Evolutionary conservation across 768 basidiomycete genomes (phyloP).

Genomic region (Agrocybe pediades): DNA sequence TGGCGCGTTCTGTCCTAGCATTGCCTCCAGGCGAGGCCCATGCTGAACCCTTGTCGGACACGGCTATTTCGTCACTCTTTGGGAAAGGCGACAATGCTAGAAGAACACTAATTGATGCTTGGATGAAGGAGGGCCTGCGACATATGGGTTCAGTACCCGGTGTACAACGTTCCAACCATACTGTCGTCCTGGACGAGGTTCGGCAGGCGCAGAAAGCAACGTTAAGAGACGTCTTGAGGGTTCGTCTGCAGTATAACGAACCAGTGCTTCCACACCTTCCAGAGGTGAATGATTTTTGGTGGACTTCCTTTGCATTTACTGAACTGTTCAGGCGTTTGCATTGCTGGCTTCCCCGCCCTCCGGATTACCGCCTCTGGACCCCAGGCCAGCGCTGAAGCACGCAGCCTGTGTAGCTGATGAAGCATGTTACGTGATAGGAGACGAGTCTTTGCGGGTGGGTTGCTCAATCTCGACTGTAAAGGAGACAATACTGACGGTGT

Average conservation of each 20-base stretch:
- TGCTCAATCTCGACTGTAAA: neutral
- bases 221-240: constrained; percentile 53
- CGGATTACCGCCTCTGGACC: constrained; percentile 56
- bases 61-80: constrained; percentile 72
- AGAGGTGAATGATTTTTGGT: constrained; percentile 46
- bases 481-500: neutral
- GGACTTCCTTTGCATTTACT: neutral
- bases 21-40: constrained; percentile 51
- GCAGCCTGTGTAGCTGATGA: constrained; percentile 64
- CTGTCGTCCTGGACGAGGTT: neutral
- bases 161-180: neutral
- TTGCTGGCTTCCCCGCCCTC: constrained; percentile 57
- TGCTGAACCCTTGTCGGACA: constrained; percentile 64
- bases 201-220: constrained; percentile 21
- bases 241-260: constrained; percentile 66
- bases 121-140: constrained; percentile 66
- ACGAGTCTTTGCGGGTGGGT: constrained; percentile 60
- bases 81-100: constrained; percentile 69
- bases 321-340: constrained; percentile 65
- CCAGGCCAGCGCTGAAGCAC: constrained; percentile 61
- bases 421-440: constrained; percentile 62
- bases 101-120: constrained; percentile 65
- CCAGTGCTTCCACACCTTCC: constrained; percentile 66
- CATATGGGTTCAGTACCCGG: constrained; percentile 41
- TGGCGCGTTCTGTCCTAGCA: constrained; percentile 63